Percentiles rank a stretch among this genome's conserved stretches.
Evolutionary conservation across 176 grass and related monocot species (phyloP).

Genomic region (Aegilops speltoides): DNA sequence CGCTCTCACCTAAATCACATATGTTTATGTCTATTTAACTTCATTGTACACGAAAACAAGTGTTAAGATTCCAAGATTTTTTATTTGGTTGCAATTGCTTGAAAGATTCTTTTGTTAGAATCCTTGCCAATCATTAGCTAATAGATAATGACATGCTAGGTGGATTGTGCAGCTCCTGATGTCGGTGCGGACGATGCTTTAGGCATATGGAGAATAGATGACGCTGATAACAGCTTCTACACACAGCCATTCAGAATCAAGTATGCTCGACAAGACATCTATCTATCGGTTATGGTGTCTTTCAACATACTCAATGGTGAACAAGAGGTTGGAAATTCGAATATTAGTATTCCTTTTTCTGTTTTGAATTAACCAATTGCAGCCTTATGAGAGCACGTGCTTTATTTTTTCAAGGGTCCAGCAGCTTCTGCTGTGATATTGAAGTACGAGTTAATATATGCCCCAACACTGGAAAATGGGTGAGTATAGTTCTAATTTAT

Average conservation of each 20-base stretch:
- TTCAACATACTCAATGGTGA: slow-evolving; percentile 73
- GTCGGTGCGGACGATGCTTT: slow-evolving; percentile 63
- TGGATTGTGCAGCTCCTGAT: slow-evolving; percentile 94
- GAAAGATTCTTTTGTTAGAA: slow-evolving; percentile 2
- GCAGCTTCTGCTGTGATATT: slow-evolving; percentile 73
- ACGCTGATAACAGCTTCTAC: slow-evolving; percentile 90
- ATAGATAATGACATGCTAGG: slow-evolving; percentile 89
- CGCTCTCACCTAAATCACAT: neutral
- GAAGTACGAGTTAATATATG: slow-evolving; percentile 96
- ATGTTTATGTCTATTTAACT: neutral
- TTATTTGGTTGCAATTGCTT: neutral
- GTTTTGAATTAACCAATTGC: slow-evolving; percentile 26
- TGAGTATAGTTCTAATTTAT: slow-evolving; percentile 35
- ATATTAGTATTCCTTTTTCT: neutral
- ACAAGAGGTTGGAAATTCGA: slow-evolving; percentile 66
- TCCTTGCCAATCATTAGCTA: slow-evolving; percentile 55
- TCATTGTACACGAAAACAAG: slow-evolving; percentile 8
- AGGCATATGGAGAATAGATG: slow-evolving; percentile 94
- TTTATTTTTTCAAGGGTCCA: slow-evolving; percentile 63
- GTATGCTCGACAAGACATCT: slow-evolving; percentile 96
- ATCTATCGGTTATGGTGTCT: slow-evolving; percentile 94
- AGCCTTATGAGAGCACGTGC: slow-evolving; percentile 20
- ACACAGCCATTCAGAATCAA: slow-evolving; percentile 94
- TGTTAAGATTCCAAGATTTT: neutral
- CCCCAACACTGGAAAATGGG: slow-evolving; percentile 75